Base-by-base conservation (phyloP, 2,329 filamentous ascomycete species). In the Endocalyx cinctus region DNA sequence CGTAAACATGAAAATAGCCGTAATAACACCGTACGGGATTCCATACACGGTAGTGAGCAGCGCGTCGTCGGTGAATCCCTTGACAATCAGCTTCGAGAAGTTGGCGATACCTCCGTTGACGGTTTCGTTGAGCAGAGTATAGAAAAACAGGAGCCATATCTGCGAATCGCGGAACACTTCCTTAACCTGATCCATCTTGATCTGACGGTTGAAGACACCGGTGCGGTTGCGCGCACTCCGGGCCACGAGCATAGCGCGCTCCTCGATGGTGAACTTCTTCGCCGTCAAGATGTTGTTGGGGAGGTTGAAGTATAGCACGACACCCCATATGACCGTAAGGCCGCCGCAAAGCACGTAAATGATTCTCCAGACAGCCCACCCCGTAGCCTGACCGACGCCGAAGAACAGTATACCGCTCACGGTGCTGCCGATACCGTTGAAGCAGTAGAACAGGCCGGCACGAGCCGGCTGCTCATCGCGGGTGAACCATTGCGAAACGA, bases 221-320 rank as follows among this genome's bases (percentile, higher is more conserved):
- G 72, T 68, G 4, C 62, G 57, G 42, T 77, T 75, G 5, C 53
- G 53, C 1, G 66, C 60, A 1, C 76, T 66, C 12, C 74, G 65
- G 30, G 70, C 67, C 13, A 75, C 60, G 5, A 72, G 72, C 5
- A 78, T 62, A 5, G 58, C 59, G 33, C 69, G 70, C 48, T 85
- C 78, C 27, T 74, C 64, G 0, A 64, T 54, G 5, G 61, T 69
- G 17, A 87, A 67, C 50, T 78, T 82, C 41, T 71, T 74, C 5
- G 79, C 77, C 1, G 71, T 77, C 17, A 76, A 67, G 0, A 78
- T 77, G 3, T 70, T 65, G 50, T 85, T 77, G 2, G 81, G 74
- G 3, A 85, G 64, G 27, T 75, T 52, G 42, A 74, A 70, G 56
- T 73, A 72, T 6, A 72, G 70, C 3, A 70, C 56, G 5, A 77